Percentiles rank a stretch among this genome's conserved stretches.
Evolutionary conservation across 306 rosid species (phyloP).

Genomic region (Glycine soja): DNA sequence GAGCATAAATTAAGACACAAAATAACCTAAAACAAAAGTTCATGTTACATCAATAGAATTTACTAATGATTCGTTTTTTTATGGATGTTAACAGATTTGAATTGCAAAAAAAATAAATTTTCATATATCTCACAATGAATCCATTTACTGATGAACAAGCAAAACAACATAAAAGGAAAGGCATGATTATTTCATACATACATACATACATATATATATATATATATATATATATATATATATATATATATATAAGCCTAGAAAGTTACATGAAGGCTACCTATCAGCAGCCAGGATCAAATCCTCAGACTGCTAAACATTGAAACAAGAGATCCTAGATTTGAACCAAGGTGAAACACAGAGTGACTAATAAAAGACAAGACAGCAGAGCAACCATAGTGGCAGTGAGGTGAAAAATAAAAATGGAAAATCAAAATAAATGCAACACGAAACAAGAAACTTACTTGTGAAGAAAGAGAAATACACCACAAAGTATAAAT

Average conservation of each 20-base stretch:
- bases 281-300: neutral
- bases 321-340: neutral
- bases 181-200: neutral
- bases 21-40: constrained; percentile 4
- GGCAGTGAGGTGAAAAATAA: neutral
- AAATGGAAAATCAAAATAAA: constrained; percentile 7
- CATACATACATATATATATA: neutral
- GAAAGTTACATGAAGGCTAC: neutral
- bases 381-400: neutral
- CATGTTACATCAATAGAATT: neutral
- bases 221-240: neutral
- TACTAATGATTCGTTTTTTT: neutral
- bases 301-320: constrained; percentile 8
- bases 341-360: constrained; percentile 3
- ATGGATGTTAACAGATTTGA: neutral
- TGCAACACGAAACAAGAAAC: constrained; percentile 34
- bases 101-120: neutral
- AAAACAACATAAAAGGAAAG: constrained; percentile 18
- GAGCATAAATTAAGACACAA: constrained; percentile 10
- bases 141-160: neutral
- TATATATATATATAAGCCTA: neutral
- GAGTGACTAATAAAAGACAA: neutral
- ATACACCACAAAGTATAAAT: constrained; percentile 74
- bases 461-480: constrained; percentile 83
- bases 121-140: constrained; percentile 1